These are phyloP conservation scores for Tuber borchii DNA, from an alignment of 495 filamentous ascomycete genomes.

Conservation along the genomic window DNA sequence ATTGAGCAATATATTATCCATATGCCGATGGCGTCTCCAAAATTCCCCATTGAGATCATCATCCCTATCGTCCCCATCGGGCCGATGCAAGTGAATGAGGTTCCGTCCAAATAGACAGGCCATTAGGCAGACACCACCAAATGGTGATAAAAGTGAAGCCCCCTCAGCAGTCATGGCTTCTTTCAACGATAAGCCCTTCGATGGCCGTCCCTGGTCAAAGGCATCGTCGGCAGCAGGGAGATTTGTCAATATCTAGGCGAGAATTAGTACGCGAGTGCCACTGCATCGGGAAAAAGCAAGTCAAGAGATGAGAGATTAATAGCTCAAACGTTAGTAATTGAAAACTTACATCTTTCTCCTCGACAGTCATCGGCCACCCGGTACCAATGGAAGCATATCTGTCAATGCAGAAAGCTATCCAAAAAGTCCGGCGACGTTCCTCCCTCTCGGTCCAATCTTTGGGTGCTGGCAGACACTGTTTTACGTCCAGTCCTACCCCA, in stretches of 20 bases:
- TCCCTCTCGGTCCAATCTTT: constrained; percentile 91
- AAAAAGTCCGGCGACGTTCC: constrained; percentile 86
- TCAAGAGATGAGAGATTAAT: constrained; percentile 1
- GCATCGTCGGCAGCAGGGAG: constrained; percentile 79
- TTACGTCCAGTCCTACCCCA: constrained; percentile 79
- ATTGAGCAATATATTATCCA: constrained; percentile 86
- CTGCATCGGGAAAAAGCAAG: constrained; percentile 4
- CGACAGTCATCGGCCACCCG: constrained; percentile 91
- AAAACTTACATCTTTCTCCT: constrained; percentile 71
- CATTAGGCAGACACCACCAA: constrained; percentile 75
- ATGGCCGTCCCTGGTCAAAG: constrained; percentile 71
- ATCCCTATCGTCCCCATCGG: constrained; percentile 72
- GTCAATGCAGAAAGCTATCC: constrained; percentile 85
- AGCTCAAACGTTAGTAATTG: neutral
- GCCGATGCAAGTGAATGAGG: constrained; percentile 85
- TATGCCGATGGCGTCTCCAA: constrained; percentile 83
- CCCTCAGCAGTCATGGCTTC: constrained; percentile 69
- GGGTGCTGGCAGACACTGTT: constrained; percentile 77
- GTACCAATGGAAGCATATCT: constrained; percentile 95
- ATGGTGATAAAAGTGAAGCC: constrained; percentile 63
- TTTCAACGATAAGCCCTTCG: constrained; percentile 59
- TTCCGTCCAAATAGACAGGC: constrained; percentile 91
- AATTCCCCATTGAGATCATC: constrained; percentile 88
- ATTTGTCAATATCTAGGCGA: constrained; percentile 64
- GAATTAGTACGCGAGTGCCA: constrained; percentile 16